Conservation (phyloP, 106 monocot genomes). For the Chionographis japonica region DNA sequence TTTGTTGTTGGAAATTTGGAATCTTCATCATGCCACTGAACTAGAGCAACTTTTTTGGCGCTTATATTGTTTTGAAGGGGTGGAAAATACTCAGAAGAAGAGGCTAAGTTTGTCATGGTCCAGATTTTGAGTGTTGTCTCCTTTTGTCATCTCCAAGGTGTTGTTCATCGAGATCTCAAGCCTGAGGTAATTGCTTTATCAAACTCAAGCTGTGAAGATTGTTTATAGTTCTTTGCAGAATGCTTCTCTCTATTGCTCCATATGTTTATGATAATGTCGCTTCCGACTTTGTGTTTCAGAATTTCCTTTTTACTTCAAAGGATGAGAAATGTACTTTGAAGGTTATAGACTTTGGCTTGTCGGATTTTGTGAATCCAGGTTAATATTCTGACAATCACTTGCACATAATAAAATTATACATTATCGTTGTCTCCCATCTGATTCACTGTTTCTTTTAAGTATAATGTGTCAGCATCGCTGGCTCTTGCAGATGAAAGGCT, state of each 20-base stretch:
- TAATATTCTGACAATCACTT: neutral
- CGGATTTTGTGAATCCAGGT: constrained; percentile 75
- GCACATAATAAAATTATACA: neutral
- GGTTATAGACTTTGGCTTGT: constrained; percentile 74
- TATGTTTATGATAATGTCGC: neutral
- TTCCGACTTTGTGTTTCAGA: constrained; percentile 19
- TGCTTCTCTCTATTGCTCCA: neutral
- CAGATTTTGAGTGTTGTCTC: constrained; percentile 75
- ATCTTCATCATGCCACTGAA: neutral
- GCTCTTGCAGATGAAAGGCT: constrained; percentile 67
- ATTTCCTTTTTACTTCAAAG: constrained; percentile 59
- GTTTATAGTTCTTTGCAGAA: too few relatives aligned
- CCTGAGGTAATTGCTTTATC: constrained; percentile 53
- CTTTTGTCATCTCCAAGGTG: constrained; percentile 82
- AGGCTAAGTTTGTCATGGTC: constrained; percentile 62
- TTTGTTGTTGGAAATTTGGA: too few relatives aligned
- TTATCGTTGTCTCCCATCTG: too few relatives aligned
- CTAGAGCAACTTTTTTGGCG: too few relatives aligned
- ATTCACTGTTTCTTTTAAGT: neutral
- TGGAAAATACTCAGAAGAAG: constrained; percentile 82
- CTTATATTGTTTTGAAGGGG: constrained; percentile 26
- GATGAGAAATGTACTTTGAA: constrained; percentile 59
- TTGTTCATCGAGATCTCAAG: constrained; percentile 87
- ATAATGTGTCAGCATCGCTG: neutral
- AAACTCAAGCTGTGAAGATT: neutral